A percentile compares a stretch with the other conserved stretches of the same genome.
Evolutionary conservation across 2,329 filamentous ascomycete species (phyloP).

Genomic region (Aspergillus pseudotamarii): DNA sequence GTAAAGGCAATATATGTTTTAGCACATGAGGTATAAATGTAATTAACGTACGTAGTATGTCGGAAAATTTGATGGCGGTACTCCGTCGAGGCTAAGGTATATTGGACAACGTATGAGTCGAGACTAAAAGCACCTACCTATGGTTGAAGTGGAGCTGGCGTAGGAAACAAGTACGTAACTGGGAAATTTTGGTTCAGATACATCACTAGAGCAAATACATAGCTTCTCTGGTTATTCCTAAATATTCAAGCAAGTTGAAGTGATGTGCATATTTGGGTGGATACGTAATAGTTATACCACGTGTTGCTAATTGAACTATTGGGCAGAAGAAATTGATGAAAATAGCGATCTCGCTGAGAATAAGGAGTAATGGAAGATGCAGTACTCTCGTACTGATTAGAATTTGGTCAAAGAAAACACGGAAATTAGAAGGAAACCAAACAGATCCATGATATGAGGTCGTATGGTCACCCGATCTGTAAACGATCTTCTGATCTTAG

Average conservation of each 20-base stretch:
- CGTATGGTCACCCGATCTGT: neutral
- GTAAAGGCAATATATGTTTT: neutral
- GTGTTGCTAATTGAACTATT: no score
- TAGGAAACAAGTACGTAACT: neutral
- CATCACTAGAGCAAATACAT: no score
- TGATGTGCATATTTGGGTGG: neutral
- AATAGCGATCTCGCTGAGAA: no score
- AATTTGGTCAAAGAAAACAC: neutral
- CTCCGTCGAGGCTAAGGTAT: neutral
- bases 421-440: neutral
- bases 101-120: neutral
- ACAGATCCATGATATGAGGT: neutral
- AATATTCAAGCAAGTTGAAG: neutral
- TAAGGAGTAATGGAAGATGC: no score
- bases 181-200: neutral
- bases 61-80: neutral
- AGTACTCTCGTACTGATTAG: neutral
- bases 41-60: neutral
- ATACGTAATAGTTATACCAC: no score
- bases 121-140: neutral
- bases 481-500: neutral
- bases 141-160: neutral
- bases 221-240: neutral
- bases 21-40: neutral
- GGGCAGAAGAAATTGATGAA: no score